Conservation (phyloP, 2,329 filamentous ascomycete genomes). For the Phialophora macrospora region DNA sequence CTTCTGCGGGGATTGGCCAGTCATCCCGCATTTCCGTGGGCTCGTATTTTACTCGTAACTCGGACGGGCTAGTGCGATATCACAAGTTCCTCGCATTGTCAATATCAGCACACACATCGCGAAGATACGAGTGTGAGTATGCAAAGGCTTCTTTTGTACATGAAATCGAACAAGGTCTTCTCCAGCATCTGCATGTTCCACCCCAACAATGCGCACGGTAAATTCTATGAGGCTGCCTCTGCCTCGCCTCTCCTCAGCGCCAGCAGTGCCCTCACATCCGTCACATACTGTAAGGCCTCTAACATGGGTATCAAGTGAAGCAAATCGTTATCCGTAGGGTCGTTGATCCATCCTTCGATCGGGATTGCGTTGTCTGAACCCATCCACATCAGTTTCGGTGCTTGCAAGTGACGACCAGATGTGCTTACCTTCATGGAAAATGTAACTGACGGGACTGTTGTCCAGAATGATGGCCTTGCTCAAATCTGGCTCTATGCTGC, state of each 20-base stretch:
- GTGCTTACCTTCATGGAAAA: slow-evolving; percentile 89
- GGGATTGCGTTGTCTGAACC: slow-evolving; percentile 94
- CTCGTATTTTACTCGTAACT: not conserved
- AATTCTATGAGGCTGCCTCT: slow-evolving; percentile 39
- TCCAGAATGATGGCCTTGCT: slow-evolving; percentile 99
- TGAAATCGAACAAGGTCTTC: slow-evolving; percentile 6
- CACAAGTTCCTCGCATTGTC: slow-evolving; percentile 7
- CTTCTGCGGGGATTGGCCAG: not conserved
- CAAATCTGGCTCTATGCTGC: slow-evolving; percentile 92
- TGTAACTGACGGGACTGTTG: slow-evolving; percentile 96
- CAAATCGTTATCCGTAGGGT: slow-evolving; percentile 94
- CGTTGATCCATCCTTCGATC: slow-evolving; percentile 98
- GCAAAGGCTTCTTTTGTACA: slow-evolving; percentile 13
- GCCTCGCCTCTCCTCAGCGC: slow-evolving; percentile 83
- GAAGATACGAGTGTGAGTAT: not conserved
- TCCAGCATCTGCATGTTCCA: slow-evolving; percentile 1
- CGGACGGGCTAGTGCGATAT: not conserved
- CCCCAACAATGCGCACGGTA: not conserved
- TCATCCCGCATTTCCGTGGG: not conserved
- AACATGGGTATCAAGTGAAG: slow-evolving; percentile 89
- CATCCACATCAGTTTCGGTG: slow-evolving; percentile 11
- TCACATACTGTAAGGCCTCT: slow-evolving; percentile 94
- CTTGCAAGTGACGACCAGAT: slow-evolving; percentile 32
- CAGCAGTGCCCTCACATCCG: slow-evolving; percentile 88
- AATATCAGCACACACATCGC: not conserved